Base-by-base conservation (phyloP, 2,329 filamentous ascomycete species). In the Periglandula ipomoeae region DNA sequence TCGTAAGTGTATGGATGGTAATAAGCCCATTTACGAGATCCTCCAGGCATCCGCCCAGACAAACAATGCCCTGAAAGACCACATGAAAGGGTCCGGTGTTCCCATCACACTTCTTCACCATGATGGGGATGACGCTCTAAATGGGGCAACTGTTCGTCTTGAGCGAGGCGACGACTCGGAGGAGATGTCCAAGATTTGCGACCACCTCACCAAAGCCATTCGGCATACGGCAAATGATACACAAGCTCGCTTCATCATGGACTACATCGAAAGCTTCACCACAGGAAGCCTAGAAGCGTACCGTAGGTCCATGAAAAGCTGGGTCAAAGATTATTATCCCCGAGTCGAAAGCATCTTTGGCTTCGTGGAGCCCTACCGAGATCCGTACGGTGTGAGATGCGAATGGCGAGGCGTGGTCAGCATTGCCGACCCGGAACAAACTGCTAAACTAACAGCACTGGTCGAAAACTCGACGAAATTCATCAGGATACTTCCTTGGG, bases 401-500 rank as follows among this genome's bases (percentile, higher is more conserved):
- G 79, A 83, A 59, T 84, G 74, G 62, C 78, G 82, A 59, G 79
- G 73, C 2, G 70, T 83, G 48, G 74, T 81, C 22, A 74, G 70
- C 34, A 73, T 81, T 65, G 70, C 86, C 30, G 85, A 89, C 61
- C 70, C 79, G 56, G 78, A 85, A 54, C 77, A 84, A 30, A 87
- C 83, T 1, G 55, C 49, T 5, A 53, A 59, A 17, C 84, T 88
- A 52, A 74, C 72, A 11, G 77, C 77, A 55, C 68, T 88, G 2
- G 84, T 87, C 4, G 73, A 79, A 23, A 75, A 75, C 39, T 83
- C 84, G 1, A 74, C 78, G 23, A 71, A 69, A 47, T 82, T 85
- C 63, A 87, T 89, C 43, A 76, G 78, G 2, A 76, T 79, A 47
- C 68, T 88, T 2, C 84, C 84, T 1, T 89, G 84, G 85, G 69